phyloP scores from a whole-genome alignment of 2,329 filamentous ascomycete genomes.

The Colletotrichum zoysiae region DNA sequence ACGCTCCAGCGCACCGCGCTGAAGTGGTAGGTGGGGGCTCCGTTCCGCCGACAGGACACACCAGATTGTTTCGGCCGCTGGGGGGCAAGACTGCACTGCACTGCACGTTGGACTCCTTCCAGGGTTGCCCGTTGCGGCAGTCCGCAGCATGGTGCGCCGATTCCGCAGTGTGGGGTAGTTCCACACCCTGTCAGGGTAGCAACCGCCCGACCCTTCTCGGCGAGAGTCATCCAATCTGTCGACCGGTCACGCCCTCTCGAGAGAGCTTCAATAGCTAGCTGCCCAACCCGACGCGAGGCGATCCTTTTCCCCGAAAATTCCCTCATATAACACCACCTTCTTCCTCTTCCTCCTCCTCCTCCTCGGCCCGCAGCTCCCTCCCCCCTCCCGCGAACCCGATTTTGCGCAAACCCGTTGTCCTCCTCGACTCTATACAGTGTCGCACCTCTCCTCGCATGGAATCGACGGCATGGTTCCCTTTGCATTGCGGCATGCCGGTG shows the following conservation, averaged over 20 bases:
- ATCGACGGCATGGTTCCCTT: slow-evolving; percentile 58
- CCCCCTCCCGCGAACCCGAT: neutral
- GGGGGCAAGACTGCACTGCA: neutral
- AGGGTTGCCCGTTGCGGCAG: slow-evolving; percentile 40
- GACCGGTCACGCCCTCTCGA: slow-evolving; percentile 22
- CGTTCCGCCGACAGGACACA: neutral
- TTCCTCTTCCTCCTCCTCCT: neutral
- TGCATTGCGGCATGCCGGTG: slow-evolving; percentile 61
- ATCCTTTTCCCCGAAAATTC: slow-evolving; percentile 15
- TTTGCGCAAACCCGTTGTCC: neutral
- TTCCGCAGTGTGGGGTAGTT: slow-evolving; percentile 42
- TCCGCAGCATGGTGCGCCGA: slow-evolving; percentile 41
- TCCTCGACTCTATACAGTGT: neutral
- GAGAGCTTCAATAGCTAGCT: slow-evolving; percentile 41
- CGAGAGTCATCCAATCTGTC: slow-evolving; percentile 41
- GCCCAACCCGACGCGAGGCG: slow-evolving; percentile 23
- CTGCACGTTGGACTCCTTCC: slow-evolving; percentile 9
- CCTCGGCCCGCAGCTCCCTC: neutral
- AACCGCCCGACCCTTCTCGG: slow-evolving; percentile 30
- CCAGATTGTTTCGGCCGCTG: slow-evolving; percentile 14
- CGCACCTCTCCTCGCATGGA: slow-evolving; percentile 49
- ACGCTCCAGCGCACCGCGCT: slow-evolving; percentile 17
- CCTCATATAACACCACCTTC: slow-evolving; percentile 25
- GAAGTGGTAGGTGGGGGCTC: slow-evolving; percentile 19
- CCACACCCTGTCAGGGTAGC: slow-evolving; percentile 40